A percentile compares a stretch with the other conserved stretches of the same genome.
phyloP scores from a whole-genome alignment of 345 rosid genomes.

The Triadica sebifera region DNA sequence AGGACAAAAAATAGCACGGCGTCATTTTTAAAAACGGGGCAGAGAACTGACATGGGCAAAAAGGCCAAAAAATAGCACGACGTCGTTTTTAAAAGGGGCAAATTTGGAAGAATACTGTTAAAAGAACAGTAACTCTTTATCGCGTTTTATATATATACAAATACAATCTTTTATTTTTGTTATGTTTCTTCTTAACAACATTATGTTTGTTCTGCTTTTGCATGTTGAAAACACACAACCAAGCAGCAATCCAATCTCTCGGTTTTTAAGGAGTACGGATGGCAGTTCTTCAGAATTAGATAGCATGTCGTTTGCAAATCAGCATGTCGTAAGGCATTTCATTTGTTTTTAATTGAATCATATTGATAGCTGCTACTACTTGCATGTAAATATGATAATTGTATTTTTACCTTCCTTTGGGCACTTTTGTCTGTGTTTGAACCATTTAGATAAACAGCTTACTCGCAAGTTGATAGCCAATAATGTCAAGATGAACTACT shows the following conservation, averaged over 20 bases:
- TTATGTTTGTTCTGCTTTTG: conserved; percentile 77
- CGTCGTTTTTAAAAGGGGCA: too few species aligned
- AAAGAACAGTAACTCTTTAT: too few species aligned
- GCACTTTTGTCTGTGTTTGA: neutral
- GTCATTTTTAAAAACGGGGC: too few species aligned
- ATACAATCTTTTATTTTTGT: too few species aligned
- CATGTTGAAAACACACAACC: conserved; percentile 55
- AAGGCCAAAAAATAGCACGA: too few species aligned
- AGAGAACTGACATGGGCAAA: too few species aligned
- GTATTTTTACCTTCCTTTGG: neutral
- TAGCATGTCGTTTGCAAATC: conserved; percentile 3
- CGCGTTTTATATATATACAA: too few species aligned
- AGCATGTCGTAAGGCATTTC: neutral
- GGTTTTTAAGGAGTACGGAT: conserved; percentile 42
- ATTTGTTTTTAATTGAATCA: neutral
- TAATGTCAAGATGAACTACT: too few species aligned
- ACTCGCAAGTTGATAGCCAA: too few species aligned
- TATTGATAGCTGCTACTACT: neutral
- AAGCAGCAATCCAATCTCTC: conserved; percentile 33
- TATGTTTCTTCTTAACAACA: conserved; percentile 39
- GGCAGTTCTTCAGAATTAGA: conserved; percentile 38
- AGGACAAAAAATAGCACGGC: too few species aligned
- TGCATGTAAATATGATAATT: neutral
- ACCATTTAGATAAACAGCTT: neutral
- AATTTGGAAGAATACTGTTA: too few species aligned